These are phyloP conservation scores for Talaromyces sp. DNA, from an alignment of 2,329 filamentous ascomycete species.

Conservation along the genomic window DNA sequence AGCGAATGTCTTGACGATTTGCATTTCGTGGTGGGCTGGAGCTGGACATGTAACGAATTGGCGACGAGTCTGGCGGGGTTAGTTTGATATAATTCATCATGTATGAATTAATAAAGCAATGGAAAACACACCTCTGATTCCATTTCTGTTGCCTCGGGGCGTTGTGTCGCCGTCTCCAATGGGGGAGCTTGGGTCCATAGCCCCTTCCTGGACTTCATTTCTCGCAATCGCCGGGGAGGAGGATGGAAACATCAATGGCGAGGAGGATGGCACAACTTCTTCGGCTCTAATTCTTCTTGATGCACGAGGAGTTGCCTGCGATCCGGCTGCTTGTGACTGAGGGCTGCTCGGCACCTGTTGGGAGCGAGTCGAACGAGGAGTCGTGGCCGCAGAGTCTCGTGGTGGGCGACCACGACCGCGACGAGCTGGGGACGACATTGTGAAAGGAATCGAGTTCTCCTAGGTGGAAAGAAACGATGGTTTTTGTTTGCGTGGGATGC, in stretches of 20 bases:
- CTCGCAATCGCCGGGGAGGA: slow-evolving; percentile 48
- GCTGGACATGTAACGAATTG: slow-evolving; percentile 84
- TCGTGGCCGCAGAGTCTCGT: slow-evolving; percentile 36
- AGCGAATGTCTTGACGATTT: slow-evolving; percentile 54
- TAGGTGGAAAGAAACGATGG: neutral
- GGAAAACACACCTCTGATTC: slow-evolving; percentile 35
- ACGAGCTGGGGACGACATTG: slow-evolving; percentile 41
- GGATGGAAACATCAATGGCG: slow-evolving; percentile 73
- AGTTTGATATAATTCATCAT: neutral
- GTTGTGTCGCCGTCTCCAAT: slow-evolving; percentile 41
- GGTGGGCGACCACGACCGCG: slow-evolving; percentile 38
- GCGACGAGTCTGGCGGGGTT: slow-evolving; percentile 69
- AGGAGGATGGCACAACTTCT: slow-evolving; percentile 58
- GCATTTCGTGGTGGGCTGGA: slow-evolving; percentile 71
- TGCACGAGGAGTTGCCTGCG: slow-evolving; percentile 44
- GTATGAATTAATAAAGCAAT: neutral
- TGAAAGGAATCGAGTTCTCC: neutral
- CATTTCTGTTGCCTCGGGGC: slow-evolving; percentile 33
- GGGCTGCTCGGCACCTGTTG: slow-evolving; percentile 32
- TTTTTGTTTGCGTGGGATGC: neutral
- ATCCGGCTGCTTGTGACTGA: slow-evolving; percentile 14
- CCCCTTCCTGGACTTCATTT: slow-evolving; percentile 35
- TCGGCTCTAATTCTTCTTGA: slow-evolving; percentile 38
- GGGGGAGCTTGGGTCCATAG: slow-evolving; percentile 48
- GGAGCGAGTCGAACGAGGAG: slow-evolving; percentile 30